A percentile compares a stretch with the other conserved stretches of the same genome.
Evolutionary conservation across 192 early-diverging fungal species (phyloP).

Genomic region (Geranomyces michiganensis): DNA sequence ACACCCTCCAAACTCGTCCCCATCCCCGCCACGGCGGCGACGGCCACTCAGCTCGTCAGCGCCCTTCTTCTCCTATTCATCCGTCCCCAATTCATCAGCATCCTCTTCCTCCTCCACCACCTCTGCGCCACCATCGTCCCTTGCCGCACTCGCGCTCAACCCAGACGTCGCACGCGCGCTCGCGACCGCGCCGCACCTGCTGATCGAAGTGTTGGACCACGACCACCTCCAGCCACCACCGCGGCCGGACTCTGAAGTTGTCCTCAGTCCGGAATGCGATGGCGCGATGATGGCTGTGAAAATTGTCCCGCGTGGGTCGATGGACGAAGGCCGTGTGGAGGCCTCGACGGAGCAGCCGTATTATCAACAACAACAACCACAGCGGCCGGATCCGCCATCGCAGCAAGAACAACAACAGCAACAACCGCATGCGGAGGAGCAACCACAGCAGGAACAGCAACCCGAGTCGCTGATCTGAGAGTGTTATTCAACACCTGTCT

Average conservation of each 20-base stretch:
- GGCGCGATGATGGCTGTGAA: slow-evolving; percentile 36
- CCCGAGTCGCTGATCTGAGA: no score
- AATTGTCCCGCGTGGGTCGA: slow-evolving; percentile 13
- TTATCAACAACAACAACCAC: no score
- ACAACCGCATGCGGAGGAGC: no score
- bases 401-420: no score
- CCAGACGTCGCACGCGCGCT: neutral
- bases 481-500: no score
- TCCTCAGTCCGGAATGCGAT: slow-evolving; percentile 24
- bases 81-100: neutral
- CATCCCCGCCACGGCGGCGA: no score
- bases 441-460: no score
- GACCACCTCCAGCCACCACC: neutral
- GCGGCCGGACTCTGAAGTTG: neutral
- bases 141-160: neutral
- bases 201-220: slow-evolving; percentile 9
- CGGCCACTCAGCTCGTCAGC: no score
- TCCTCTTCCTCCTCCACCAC: neutral
- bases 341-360: no score
- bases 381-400: no score
- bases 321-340: no score
- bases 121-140: neutral
- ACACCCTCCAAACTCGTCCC: no score
- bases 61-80: neutral
- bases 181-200: slow-evolving; percentile 4